These are phyloP conservation scores for Paecilomyces variotii DNA, from an alignment of 2,329 filamentous ascomycete genomes.

Conservation along the genomic window DNA sequence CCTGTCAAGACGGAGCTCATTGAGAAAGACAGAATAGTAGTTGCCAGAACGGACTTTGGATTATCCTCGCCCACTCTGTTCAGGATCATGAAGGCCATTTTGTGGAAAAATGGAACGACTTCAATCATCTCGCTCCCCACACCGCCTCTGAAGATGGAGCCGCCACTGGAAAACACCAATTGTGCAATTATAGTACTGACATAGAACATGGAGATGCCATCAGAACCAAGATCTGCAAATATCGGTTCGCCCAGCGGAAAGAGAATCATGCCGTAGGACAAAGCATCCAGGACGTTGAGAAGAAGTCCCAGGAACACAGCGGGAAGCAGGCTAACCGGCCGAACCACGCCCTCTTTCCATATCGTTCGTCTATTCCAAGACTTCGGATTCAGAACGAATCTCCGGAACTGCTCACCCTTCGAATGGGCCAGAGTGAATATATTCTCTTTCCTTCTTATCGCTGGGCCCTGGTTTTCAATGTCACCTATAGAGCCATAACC, in stretches of 20 bases:
- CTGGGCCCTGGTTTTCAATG: slow-evolving; percentile 19
- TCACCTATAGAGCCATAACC: slow-evolving; percentile 25
- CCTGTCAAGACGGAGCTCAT: slow-evolving; percentile 88
- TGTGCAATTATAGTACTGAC: slow-evolving; percentile 95
- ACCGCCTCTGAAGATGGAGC: slow-evolving; percentile 82
- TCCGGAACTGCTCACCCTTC: slow-evolving; percentile 14
- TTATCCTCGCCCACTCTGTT: slow-evolving; percentile 68
- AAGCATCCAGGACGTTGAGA: slow-evolving; percentile 85
- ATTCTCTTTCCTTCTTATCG: slow-evolving; percentile 6
- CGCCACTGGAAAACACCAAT: slow-evolving; percentile 73
- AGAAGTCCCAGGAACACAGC: slow-evolving; percentile 82
- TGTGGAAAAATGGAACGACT: slow-evolving; percentile 97
- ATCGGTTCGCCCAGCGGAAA: slow-evolving; percentile 84
- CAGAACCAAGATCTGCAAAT: slow-evolving; percentile 77
- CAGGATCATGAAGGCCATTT: slow-evolving; percentile 89
- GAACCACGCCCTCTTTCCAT: slow-evolving; percentile 55
- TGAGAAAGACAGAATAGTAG: slow-evolving; percentile 85
- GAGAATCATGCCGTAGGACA: slow-evolving; percentile 95
- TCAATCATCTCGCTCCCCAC: slow-evolving; percentile 98
- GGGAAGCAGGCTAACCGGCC: slow-evolving; percentile 65
- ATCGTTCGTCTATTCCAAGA: slow-evolving; percentile 63
- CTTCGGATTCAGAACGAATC: slow-evolving; percentile 51
- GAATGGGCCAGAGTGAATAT: slow-evolving; percentile 11
- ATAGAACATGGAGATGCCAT: slow-evolving; percentile 97
- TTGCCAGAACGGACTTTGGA: slow-evolving; percentile 80